These are phyloP conservation scores for Clavaria fumosa DNA, from an alignment of 768 basidiomycete species.

Conservation along the genomic window DNA sequence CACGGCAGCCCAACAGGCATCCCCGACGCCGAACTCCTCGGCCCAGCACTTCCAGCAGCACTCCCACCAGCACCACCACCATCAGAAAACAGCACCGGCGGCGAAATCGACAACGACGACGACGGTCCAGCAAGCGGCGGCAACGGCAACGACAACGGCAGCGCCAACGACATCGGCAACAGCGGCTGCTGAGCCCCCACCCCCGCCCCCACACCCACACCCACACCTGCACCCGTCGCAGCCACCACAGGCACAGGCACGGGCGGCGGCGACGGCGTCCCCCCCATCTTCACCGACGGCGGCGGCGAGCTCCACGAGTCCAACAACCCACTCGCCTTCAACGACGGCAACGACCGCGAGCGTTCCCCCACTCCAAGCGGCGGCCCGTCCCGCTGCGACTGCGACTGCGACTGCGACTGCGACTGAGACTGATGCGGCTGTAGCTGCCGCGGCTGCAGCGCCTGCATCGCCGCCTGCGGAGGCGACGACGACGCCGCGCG, in stretches of 20 bases:
- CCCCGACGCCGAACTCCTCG: constrained; percentile 16
- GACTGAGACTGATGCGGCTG: too few species aligned
- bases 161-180: constrained; percentile 10
- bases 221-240: constrained; percentile 1
- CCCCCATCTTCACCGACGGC: too few species aligned
- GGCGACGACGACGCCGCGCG: constrained; percentile 9
- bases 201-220: background rate
- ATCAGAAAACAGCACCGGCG: too few species aligned
- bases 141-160: constrained; percentile 6
- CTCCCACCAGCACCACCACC: constrained; percentile 62
- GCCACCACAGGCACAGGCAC: constrained; percentile 20
- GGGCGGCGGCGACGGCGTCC: too few species aligned
- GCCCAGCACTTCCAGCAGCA: constrained; percentile 45
- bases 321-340: constrained; percentile 60
- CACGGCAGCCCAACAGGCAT: constrained; percentile 58
- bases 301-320: constrained; percentile 42
- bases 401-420: constrained; percentile 7
- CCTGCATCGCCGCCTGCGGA: constrained; percentile 7
- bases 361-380: constrained; percentile 14
- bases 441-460: background rate
- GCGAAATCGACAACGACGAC: constrained; percentile 13
- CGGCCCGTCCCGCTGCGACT: constrained; percentile 11
- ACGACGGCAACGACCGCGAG: constrained; percentile 44
- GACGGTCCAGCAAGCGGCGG: constrained; percentile 15
- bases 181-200: constrained; percentile 2